These are phyloP conservation scores for Hyaloscypha bicolor DNA, from an alignment of 495 filamentous ascomycete genomes.

Conservation along the genomic window DNA sequence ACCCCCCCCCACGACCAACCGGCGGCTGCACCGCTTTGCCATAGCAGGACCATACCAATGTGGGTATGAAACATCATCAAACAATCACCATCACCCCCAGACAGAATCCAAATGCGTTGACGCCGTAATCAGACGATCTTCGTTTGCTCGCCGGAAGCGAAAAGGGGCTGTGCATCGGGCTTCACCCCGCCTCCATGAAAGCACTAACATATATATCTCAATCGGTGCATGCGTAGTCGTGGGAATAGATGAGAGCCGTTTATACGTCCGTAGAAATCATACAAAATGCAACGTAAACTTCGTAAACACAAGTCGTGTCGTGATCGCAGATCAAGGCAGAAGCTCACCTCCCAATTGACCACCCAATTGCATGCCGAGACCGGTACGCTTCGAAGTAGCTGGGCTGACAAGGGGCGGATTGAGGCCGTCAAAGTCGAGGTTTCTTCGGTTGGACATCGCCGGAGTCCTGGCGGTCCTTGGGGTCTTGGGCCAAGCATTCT, in stretches of 20 bases:
- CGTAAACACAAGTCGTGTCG: constrained; percentile 14
- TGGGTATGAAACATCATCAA: background rate
- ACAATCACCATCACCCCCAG: background rate
- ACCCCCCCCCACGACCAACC: background rate
- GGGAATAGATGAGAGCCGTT: constrained; percentile 11
- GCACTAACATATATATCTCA: background rate
- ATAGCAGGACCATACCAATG: background rate
- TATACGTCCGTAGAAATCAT: constrained; percentile 5
- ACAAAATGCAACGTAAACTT: constrained; percentile 23
- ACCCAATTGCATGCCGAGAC: constrained; percentile 59
- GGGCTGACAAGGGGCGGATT: constrained; percentile 15
- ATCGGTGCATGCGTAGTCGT: background rate
- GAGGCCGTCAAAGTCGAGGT: constrained; percentile 70
- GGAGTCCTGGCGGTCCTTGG: constrained; percentile 58
- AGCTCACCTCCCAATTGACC: constrained; percentile 39
- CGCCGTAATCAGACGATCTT: background rate
- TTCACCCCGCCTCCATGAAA: background rate
- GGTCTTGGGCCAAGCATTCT: constrained; percentile 71
- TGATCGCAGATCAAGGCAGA: constrained; percentile 37
- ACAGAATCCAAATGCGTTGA: background rate
- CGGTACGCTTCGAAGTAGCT: constrained; percentile 30
- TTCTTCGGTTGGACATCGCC: constrained; percentile 45
- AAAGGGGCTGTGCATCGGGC: background rate
- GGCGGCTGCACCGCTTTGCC: background rate
- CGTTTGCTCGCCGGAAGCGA: background rate